Evolutionary conservation across 345 rosid genomes (phyloP).

Genomic region (Acer yangbiense): DNA sequence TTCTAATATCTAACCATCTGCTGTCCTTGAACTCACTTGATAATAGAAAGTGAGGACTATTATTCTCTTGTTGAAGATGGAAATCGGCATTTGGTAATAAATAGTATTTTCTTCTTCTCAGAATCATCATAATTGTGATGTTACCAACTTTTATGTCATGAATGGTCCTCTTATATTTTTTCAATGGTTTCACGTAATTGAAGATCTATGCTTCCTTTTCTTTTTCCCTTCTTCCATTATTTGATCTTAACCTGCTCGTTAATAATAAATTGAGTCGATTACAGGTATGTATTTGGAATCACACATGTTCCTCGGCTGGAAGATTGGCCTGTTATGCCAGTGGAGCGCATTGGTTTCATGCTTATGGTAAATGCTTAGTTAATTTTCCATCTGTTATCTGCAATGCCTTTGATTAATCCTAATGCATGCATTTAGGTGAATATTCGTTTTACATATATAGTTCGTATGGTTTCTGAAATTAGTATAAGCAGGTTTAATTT

Average conservation of each 20-base stretch:
- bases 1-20: not conserved
- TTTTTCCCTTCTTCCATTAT: not conserved
- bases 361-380: conserved; percentile 57
- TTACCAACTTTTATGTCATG: not conserved
- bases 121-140: not conserved
- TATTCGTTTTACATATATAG: too few relatives aligned
- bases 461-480: too few relatives aligned
- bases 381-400: not conserved
- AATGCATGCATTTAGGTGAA: not conserved
- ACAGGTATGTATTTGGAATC: conserved; percentile 90
- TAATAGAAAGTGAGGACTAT: not conserved
- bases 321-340: conserved; percentile 98
- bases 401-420: not conserved
- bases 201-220: not conserved
- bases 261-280: not conserved
- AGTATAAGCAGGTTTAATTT: too few relatives aligned
- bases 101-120: not conserved
- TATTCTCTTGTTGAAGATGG: not conserved
- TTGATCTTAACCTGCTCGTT: not conserved
- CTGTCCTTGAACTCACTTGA: not conserved
- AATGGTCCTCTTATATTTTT: not conserved
- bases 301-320: conserved; percentile 88
- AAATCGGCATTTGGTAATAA: not conserved
- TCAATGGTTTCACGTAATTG: not conserved
- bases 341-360: conserved; percentile 78